Percentiles rank a stretch among this genome's conserved stretches.
Conservation (phyloP, 768 basidiomycete species). For the Sistotremastrum niveocremeum region DNA sequence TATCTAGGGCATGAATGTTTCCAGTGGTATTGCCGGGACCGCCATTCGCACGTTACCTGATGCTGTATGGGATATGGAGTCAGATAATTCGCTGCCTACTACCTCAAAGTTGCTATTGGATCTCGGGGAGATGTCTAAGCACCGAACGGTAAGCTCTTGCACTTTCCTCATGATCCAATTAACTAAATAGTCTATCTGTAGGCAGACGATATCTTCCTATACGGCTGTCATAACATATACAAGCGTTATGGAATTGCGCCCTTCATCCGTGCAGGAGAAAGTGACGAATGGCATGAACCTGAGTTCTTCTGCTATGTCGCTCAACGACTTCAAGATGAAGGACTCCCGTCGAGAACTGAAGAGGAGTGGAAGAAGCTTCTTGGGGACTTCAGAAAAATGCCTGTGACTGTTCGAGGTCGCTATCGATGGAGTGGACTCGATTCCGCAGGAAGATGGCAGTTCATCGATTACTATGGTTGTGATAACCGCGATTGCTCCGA, state of each 20-base stretch:
- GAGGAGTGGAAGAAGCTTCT: constrained; percentile 12
- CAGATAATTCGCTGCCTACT: constrained; percentile 9
- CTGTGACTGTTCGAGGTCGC: constrained; percentile 8
- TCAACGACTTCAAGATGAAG: constrained; percentile 11
- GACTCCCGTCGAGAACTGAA: constrained; percentile 5
- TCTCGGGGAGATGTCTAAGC: too few species aligned
- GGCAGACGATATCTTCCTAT: constrained; percentile 10
- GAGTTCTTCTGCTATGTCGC: constrained; percentile 18
- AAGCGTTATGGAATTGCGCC: constrained; percentile 14
- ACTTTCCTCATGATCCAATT: background rate
- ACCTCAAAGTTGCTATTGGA: background rate
- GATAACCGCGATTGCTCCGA: constrained; percentile 11
- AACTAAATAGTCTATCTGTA: constrained; percentile 1
- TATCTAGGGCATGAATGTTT: background rate
- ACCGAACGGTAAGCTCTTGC: background rate
- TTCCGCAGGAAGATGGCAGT: constrained; percentile 15
- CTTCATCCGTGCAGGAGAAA: constrained; percentile 11
- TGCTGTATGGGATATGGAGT: constrained; percentile 15
- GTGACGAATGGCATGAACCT: constrained; percentile 3
- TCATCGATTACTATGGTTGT: constrained; percentile 13
- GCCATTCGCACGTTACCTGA: constrained; percentile 11
- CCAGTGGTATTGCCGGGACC: constrained; percentile 7
- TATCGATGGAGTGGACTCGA: constrained; percentile 12
- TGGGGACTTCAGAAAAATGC: constrained; percentile 9
- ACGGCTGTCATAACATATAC: constrained; percentile 14